A percentile compares a stretch with the other conserved stretches of the same genome.
Evolutionary conservation across 2,329 filamentous ascomycete species (phyloP).

Genomic region (Phyllosticta capitalensis): DNA sequence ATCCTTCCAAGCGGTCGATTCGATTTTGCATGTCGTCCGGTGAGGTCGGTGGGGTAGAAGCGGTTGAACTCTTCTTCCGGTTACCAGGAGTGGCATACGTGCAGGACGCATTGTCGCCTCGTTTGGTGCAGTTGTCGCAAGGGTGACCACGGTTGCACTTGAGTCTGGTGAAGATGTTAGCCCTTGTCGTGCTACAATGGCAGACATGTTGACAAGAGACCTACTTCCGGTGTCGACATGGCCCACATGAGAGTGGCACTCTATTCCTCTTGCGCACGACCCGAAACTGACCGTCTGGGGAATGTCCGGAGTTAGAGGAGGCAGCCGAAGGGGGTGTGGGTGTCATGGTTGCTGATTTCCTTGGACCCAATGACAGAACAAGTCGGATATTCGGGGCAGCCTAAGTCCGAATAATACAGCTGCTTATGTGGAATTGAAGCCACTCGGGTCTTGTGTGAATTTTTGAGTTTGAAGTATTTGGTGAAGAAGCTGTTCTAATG

Average conservation of each 20-base stretch:
- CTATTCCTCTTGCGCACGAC: conserved; percentile 88
- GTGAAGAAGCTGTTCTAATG: neutral
- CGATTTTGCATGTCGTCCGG: conserved; percentile 98
- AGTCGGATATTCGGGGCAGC: neutral
- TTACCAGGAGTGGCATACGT: conserved; percentile 63
- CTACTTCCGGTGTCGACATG: conserved; percentile 86
- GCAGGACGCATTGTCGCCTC: conserved; percentile 70
- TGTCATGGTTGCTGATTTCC: conserved; percentile 9
- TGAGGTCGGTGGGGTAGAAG: conserved; percentile 48
- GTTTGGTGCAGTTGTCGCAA: conserved; percentile 90
- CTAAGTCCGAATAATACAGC: conserved; percentile 3
- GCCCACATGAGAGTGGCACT: conserved; percentile 82
- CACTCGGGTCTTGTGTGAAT: neutral
- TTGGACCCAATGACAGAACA: neutral
- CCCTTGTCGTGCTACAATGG: conserved; percentile 15
- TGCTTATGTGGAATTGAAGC: neutral
- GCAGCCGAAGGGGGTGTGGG: conserved; percentile 43
- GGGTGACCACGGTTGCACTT: conserved; percentile 91
- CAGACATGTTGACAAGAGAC: conserved; percentile 16
- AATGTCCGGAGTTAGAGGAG: conserved; percentile 66
- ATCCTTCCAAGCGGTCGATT: conserved; percentile 85
- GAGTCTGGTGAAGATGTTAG: conserved; percentile 38
- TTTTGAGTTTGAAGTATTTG: neutral
- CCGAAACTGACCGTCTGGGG: conserved; percentile 76
- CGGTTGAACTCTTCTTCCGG: conserved; percentile 58